phyloP scores from a whole-genome alignment of 2,329 filamentous ascomycete species.

The Taxawa tesnikishii region DNA sequence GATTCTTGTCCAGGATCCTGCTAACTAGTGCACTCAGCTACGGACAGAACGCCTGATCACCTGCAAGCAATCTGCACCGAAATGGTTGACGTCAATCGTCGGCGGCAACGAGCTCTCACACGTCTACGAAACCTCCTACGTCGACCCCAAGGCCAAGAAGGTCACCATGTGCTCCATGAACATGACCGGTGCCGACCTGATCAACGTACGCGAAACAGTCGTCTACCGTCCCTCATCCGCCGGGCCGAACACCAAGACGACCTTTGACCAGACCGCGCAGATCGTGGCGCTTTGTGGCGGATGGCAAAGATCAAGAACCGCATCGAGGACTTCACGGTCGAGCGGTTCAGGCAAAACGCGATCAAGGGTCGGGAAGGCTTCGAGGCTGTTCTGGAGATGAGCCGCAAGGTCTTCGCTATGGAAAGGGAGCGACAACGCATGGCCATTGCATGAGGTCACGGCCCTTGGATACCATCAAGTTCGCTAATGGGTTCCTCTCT shows the following conservation, averaged over 20 bases:
- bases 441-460: too few relatives aligned
- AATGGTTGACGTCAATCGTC: slow-evolving; percentile 70
- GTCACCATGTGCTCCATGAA: slow-evolving; percentile 97
- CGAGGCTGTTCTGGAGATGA: slow-evolving; percentile 88
- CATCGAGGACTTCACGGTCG: slow-evolving; percentile 85
- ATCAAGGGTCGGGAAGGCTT: slow-evolving; percentile 85
- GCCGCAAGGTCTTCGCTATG: slow-evolving; percentile 79
- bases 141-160: slow-evolving; percentile 69
- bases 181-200: slow-evolving; percentile 80
- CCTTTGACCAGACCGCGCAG: slow-evolving; percentile 79
- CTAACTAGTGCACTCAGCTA: slow-evolving; percentile 31
- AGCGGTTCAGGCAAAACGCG: slow-evolving; percentile 84
- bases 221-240: slow-evolving; percentile 54
- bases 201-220: slow-evolving; percentile 88
- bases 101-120: slow-evolving; percentile 71
- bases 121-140: slow-evolving; percentile 92
- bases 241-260: slow-evolving; percentile 47
- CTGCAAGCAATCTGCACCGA: slow-evolving; percentile 54
- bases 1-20: slow-evolving; percentile 2
- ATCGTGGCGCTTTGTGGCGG: slow-evolving; percentile 91
- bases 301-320: slow-evolving; percentile 96
- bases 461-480: too few relatives aligned
- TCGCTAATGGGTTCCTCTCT: too few relatives aligned
- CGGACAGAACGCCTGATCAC: slow-evolving; percentile 59
- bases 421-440: slow-evolving; percentile 53